Base-by-base conservation (phyloP, 2,329 filamentous ascomycete genomes). In the Alternaria alternata region DNA sequence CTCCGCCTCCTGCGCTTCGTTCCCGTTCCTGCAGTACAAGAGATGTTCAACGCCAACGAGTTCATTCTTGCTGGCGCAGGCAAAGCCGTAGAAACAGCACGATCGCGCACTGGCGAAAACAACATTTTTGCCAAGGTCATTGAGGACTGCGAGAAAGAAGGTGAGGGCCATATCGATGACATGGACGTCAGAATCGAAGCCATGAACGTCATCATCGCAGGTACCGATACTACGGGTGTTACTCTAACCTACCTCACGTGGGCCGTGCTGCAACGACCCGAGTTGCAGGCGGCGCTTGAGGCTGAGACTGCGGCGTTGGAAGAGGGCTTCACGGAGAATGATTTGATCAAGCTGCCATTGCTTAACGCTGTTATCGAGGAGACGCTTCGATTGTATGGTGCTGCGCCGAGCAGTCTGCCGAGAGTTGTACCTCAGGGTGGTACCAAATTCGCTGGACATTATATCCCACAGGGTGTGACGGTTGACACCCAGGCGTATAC, bases 291-390 rank as follows among this genome's bases (percentile, higher is more conserved):
- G 0, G 61, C 60, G 8, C 61, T 76, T 0, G 70, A 71, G 49
- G 61, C 60, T 7, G 75, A 77, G 48, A 58, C 67, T n/a, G 66
- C 63, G 1, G 38, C 24, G 3, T 46, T 76, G 4, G 18, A 39
- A 5, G 63, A 65, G 1, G 61, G 48, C 12, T 75, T 75, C 42
- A 66, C 54, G 0, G 73, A 77, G 32, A 67, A 73, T 42, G 70
- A 78, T n/a, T 59, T 80, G 0, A 75, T 77, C 11, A 51, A 47
- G 3, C 67, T 78, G 3, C 74, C 77, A 5, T 32, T 79, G 5
- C 70, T 81, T 3, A 74, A 79, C 34, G 73, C 74, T 0, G 75
- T 79, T 14, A 77, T 81, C 34, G 66, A 78, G n/a, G 80, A 82
- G 54, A 79, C 79, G 1, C 59, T 81, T 0, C 66, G 80, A 9